Conservation (phyloP, 176 grass and related monocot genomes). For the Avena sativa region DNA sequence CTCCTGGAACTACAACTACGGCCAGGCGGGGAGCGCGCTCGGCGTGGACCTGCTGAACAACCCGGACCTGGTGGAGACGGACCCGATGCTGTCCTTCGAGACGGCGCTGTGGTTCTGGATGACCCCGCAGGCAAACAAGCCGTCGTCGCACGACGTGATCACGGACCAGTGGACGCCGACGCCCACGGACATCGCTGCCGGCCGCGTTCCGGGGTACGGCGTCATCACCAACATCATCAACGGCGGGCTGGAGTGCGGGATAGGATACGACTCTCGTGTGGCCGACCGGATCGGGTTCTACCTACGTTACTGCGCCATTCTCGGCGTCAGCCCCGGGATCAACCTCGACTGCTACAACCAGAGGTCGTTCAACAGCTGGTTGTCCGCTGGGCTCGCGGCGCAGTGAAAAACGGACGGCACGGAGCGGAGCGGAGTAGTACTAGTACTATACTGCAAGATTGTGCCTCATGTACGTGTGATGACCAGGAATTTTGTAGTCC, state of each 20-base stretch:
- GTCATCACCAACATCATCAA: slow-evolving; percentile 70
- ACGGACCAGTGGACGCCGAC: slow-evolving; percentile 43
- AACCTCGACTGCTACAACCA: slow-evolving; percentile 28
- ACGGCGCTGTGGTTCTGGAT: slow-evolving; percentile 77
- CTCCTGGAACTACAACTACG: slow-evolving; percentile 65
- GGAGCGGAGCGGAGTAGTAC: no score
- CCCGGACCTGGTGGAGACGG: no score
- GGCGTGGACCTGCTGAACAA: slow-evolving; percentile 35
- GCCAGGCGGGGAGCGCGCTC: slow-evolving; percentile 38
- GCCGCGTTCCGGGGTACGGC: slow-evolving; percentile 44
- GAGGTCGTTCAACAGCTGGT: background rate
- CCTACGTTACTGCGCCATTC: slow-evolving; percentile 46
- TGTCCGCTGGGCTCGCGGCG: background rate
- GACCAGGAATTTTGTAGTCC: no score
- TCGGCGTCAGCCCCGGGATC: background rate
- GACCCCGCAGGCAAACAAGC: slow-evolving; percentile 12
- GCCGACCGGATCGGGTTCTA: slow-evolving; percentile 38
- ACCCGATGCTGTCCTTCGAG: slow-evolving; percentile 45
- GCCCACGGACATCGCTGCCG: background rate
- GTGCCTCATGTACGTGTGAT: background rate
- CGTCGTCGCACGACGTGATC: slow-evolving; percentile 60
- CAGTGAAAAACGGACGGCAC: background rate
- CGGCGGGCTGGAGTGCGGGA: slow-evolving; percentile 52
- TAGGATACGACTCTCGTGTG: background rate
- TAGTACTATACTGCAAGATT: background rate